phyloP scores from a whole-genome alignment of 805 yeast genomes.

The Candida boidinii region DNA sequence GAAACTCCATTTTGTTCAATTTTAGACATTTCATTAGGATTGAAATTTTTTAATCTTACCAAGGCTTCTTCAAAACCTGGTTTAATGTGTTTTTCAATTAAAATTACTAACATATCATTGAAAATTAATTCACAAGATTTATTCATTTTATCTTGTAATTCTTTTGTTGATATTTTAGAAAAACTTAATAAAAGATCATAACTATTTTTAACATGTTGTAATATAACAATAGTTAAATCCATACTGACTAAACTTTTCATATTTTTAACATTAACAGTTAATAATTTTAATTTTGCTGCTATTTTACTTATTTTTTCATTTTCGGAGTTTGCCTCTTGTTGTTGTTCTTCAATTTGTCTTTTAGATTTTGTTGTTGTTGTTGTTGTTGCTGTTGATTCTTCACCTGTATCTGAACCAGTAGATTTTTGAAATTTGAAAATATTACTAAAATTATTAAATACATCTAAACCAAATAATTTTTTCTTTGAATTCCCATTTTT shows the following conservation, averaged over 20 bases:
- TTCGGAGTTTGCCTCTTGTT: conserved; percentile 11
- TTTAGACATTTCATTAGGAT: conserved; percentile 39
- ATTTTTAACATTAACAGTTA: conserved; percentile 66
- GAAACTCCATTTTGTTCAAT: conserved; percentile 9
- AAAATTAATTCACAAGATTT: conserved; percentile 50
- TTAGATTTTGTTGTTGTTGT: conserved; percentile 19
- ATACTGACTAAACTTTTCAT: conserved; percentile 72
- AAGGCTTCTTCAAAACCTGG: conserved; percentile 83
- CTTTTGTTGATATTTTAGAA: conserved; percentile 20
- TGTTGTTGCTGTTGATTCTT: conserved; percentile 12
- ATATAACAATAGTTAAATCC: conserved; percentile 64
- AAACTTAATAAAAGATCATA: conserved; percentile 51
- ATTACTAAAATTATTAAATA: conserved; percentile 55
- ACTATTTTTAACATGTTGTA: conserved; percentile 59
- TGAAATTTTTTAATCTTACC: conserved; percentile 57
- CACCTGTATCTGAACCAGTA: too few species aligned
- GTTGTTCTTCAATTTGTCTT: conserved; percentile 13
- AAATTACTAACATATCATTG: conserved; percentile 48
- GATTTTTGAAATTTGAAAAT: conserved; percentile 40
- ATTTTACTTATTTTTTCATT: conserved; percentile 56
- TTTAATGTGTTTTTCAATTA: conserved; percentile 70
- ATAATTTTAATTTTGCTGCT: conserved; percentile 73
- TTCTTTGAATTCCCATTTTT: conserved; percentile 15
- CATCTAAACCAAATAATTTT: conserved; percentile 28
- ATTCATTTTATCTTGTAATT: conserved; percentile 24